A percentile compares a stretch with the other conserved stretches of the same genome.
phyloP scores from a whole-genome alignment of 164 flowering plant species.

The Macadamia tetraphylla region DNA sequence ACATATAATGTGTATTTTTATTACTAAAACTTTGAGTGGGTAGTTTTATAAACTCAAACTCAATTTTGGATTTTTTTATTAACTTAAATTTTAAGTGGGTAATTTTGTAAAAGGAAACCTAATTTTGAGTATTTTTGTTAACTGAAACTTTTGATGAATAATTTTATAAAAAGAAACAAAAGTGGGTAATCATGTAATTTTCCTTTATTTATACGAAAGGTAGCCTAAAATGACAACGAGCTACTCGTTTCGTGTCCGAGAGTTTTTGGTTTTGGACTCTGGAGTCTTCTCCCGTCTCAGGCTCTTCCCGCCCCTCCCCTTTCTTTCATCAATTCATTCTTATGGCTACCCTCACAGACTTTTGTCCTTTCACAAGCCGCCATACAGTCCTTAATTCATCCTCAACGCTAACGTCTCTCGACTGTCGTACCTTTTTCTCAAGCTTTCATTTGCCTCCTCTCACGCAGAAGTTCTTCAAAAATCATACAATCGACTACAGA shows the following conservation, averaged over 20 bases:
- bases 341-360: conserved; percentile 17
- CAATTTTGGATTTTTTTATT: too few relatives aligned
- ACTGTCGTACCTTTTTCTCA: neutral
- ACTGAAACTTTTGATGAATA: too few relatives aligned
- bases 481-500: neutral
- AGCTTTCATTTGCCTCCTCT: conserved; percentile 3
- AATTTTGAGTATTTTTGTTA: too few relatives aligned
- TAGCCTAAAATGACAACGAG: neutral
- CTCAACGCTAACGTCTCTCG: neutral
- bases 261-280: too few relatives aligned
- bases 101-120: too few relatives aligned
- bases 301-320: neutral
- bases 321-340: neutral
- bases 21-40: too few relatives aligned
- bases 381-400: conserved; percentile 5
- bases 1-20: too few relatives aligned
- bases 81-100: too few relatives aligned
- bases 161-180: too few relatives aligned
- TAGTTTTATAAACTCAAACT: too few relatives aligned
- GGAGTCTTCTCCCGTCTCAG: neutral
- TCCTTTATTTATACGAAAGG: too few relatives aligned
- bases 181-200: too few relatives aligned
- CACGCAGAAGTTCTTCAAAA: neutral
- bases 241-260: neutral
- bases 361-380: conserved; percentile 5